phyloP scores from a whole-genome alignment of 495 filamentous ascomycete genomes.

The Tuber brumale region DNA sequence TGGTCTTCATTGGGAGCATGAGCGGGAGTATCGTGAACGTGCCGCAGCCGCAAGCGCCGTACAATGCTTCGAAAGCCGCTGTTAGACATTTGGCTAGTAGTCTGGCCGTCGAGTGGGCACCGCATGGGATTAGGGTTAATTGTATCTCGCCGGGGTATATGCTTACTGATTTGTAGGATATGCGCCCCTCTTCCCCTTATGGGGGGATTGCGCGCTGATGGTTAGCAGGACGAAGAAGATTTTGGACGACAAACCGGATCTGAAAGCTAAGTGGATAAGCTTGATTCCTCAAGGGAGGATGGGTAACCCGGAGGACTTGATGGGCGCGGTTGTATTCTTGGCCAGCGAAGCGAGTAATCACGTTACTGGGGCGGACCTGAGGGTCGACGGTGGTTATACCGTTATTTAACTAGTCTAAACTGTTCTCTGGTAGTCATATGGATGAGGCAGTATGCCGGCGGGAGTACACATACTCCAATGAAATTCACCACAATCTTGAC shows the following conservation, averaged over 20 bases:
- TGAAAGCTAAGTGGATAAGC: conserved; percentile 80
- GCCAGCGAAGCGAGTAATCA: conserved; percentile 78
- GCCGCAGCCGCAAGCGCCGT: conserved; percentile 80
- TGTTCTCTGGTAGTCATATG: background rate
- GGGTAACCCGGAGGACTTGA: conserved; percentile 85
- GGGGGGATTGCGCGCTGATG: background rate
- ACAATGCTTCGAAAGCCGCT: conserved; percentile 84
- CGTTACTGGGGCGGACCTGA: conserved; percentile 82
- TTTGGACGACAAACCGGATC: conserved; percentile 81
- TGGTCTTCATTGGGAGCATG: conserved; percentile 96
- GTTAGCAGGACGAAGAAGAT: conserved; percentile 76
- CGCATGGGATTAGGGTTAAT: conserved; percentile 77
- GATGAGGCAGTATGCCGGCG: background rate
- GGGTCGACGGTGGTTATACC: conserved; percentile 90
- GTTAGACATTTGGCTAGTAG: conserved; percentile 74
- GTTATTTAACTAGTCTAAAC: conserved; percentile 53
- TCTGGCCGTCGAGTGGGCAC: conserved; percentile 85
- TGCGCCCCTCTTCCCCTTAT: conserved; percentile 38
- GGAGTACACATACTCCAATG: background rate
- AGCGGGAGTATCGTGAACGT: conserved; percentile 86
- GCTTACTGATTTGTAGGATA: conserved; percentile 87
- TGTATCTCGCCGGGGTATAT: conserved; percentile 90
- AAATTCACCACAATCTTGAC: background rate
- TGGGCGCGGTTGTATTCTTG: conserved; percentile 87
- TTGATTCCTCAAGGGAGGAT: conserved; percentile 87